Conservation (phyloP, 345 rosid species). For the Melaleuca alternifolia region DNA sequence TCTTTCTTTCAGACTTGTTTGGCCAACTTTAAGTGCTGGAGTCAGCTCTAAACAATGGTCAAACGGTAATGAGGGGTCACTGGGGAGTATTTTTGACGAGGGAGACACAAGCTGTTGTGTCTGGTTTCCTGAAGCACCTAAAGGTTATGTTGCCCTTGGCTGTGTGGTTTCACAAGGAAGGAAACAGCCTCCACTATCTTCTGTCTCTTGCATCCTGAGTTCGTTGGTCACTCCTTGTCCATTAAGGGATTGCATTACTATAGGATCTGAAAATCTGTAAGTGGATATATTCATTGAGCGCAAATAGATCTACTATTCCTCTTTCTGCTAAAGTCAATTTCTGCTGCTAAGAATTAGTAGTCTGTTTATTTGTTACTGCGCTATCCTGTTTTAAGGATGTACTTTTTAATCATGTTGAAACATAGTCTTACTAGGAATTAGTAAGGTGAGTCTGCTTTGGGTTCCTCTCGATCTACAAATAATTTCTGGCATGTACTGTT, state of each 20-base stretch:
- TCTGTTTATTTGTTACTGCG: background rate
- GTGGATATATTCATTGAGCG: conserved; percentile 10
- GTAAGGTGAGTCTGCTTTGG: background rate
- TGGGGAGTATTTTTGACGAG: background rate
- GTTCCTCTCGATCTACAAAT: background rate
- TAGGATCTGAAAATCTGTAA: conserved; percentile 50
- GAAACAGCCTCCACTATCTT: conserved; percentile 54
- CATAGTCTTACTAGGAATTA: background rate
- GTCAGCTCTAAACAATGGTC: conserved; percentile 22
- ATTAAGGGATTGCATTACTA: conserved; percentile 72
- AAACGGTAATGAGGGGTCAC: conserved; percentile 1
- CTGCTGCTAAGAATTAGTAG: background rate
- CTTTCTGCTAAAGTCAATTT: background rate
- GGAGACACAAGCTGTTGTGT: conserved; percentile 43
- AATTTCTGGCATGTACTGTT: background rate
- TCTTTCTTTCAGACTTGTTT: conserved; percentile 60
- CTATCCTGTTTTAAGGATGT: background rate
- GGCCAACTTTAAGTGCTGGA: conserved; percentile 43
- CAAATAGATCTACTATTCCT: background rate
- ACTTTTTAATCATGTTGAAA: background rate
- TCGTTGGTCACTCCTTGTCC: conserved; percentile 83
- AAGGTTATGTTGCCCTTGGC: conserved; percentile 82
- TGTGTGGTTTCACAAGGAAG: conserved; percentile 73
- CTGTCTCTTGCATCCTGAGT: conserved; percentile 64
- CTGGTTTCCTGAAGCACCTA: conserved; percentile 94